phyloP scores from a whole-genome alignment of 345 rosid species.

The Dimocarpus longan region DNA sequence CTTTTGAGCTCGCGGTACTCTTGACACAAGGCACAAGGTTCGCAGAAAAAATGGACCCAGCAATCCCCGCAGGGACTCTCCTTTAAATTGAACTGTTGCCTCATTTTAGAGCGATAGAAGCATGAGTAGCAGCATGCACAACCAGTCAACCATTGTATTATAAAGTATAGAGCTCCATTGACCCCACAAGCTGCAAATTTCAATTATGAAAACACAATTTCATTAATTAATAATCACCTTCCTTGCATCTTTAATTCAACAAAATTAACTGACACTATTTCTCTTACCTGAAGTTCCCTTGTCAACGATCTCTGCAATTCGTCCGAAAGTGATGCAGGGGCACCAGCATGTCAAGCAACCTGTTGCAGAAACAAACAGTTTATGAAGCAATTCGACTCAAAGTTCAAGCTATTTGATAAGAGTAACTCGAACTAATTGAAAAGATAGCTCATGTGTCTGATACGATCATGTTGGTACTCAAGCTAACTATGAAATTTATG shows the following conservation, averaged over 20 bases:
- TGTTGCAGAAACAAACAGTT: neutral
- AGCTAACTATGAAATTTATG: neutral
- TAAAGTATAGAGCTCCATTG: constrained; percentile 41
- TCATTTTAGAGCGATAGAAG: constrained; percentile 38
- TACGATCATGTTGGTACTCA: too few relatives aligned
- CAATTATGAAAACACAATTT: neutral
- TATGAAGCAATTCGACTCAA: too few relatives aligned
- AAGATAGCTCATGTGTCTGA: too few relatives aligned
- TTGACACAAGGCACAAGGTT: constrained; percentile 42
- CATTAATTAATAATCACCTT: neutral
- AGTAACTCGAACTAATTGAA: too few relatives aligned
- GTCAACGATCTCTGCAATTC: neutral
- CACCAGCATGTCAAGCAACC: constrained; percentile 49
- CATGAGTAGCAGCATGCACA: constrained; percentile 36
- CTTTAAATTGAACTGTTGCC: constrained; percentile 33
- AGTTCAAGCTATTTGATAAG: too few relatives aligned
- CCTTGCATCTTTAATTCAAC: neutral
- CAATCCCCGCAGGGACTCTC: constrained; percentile 33
- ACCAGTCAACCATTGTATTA: constrained; percentile 30
- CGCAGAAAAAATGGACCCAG: constrained; percentile 37
- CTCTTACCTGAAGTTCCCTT: neutral
- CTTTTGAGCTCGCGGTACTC: constrained; percentile 45
- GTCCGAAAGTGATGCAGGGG: constrained; percentile 19
- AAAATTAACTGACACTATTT: too few relatives aligned
- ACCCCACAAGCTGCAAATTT: constrained; percentile 42